Conservation (phyloP, 805 yeast genomes). For the Yarrowia keelungensis region DNA sequence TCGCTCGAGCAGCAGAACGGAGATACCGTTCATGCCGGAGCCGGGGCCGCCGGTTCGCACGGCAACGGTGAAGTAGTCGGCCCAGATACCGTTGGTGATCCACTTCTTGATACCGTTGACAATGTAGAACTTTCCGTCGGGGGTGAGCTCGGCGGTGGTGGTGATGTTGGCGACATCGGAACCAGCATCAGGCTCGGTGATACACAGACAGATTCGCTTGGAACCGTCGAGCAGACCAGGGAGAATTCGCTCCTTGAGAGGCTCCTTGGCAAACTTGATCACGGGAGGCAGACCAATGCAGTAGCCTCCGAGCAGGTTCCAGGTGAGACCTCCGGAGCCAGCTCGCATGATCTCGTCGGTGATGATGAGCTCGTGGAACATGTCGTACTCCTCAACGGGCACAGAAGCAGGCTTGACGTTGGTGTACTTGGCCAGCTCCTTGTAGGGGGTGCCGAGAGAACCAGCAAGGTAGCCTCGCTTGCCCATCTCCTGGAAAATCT, state of each 20-base stretch:
- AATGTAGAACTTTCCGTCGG: constrained; percentile 53
- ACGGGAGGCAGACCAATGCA: constrained; percentile 54
- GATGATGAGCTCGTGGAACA: constrained; percentile 52
- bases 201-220: constrained; percentile 53
- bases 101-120: constrained; percentile 56
- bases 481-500: constrained; percentile 50
- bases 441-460: constrained; percentile 49
- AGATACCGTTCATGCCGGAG: constrained; percentile 52
- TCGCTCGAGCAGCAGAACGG: constrained; percentile 52
- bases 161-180: constrained; percentile 54
- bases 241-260: constrained; percentile 50
- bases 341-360: constrained; percentile 52
- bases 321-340: constrained; percentile 54
- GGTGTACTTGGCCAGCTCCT: constrained; percentile 52
- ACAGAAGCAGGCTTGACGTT: constrained; percentile 50
- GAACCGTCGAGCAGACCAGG: constrained; percentile 52
- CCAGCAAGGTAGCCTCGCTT: constrained; percentile 54
- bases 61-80: constrained; percentile 55
- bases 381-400: constrained; percentile 52
- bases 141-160: constrained; percentile 51
- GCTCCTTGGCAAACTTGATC: constrained; percentile 49
- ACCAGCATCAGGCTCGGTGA: constrained; percentile 57
- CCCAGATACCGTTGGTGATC: constrained; percentile 56
- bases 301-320: constrained; percentile 54
- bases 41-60: constrained; percentile 55